Evolutionary conservation across 768 basidiomycete species (phyloP), one percentile per base, ranked within the genome.

Genomic region (Tubosaeta brunneosetosa): DNA sequence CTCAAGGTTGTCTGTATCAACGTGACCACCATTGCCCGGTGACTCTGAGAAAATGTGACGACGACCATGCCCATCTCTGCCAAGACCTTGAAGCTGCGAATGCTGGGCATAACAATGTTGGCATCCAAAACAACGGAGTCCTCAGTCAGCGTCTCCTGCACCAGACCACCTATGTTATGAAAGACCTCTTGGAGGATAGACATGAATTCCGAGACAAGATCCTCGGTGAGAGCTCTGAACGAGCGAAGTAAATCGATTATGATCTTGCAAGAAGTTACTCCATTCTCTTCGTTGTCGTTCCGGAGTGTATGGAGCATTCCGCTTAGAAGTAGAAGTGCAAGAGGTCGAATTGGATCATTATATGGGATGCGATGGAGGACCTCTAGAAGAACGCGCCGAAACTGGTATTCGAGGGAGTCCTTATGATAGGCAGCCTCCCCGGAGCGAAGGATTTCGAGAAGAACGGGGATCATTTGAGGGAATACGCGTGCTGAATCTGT

Each of bases 271-370:
- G 87, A 88, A 2, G 85, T 79, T 31, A 87, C 79, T 3, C 91
- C 97, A 63, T 94, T 94, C 66, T 99, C 97, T 71, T 99, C 97
- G 66, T 97, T 97, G 73, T 99, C 97, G 58, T 81, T 74, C 25
- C 88, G 85, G 29, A 98, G 77, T 48, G 93, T 75, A 56, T 91
- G 78, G 34, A 97, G 77, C 83, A 97, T 84, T 48, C 91, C 85
- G 50, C 77, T 77, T 66, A 89, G 88, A 42, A 98, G 80, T 2
- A 78, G 66, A 13, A 77, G 71, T 16, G 83, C 77, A 56, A 88
- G 85, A 47, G 79, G 76, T 37, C 88, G 81, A 19, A 94, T 74
- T n/a, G 79, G 73, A 49, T 98, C 97, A 49, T 81, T 82, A 37
- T 85, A 79, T 0, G 93, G 91, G 12, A 97, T 77, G 38, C 94